These are phyloP conservation scores for Globisporangium carolinianum DNA, from an alignment of 352 stramenopile species.

Conservation along the genomic window DNA sequence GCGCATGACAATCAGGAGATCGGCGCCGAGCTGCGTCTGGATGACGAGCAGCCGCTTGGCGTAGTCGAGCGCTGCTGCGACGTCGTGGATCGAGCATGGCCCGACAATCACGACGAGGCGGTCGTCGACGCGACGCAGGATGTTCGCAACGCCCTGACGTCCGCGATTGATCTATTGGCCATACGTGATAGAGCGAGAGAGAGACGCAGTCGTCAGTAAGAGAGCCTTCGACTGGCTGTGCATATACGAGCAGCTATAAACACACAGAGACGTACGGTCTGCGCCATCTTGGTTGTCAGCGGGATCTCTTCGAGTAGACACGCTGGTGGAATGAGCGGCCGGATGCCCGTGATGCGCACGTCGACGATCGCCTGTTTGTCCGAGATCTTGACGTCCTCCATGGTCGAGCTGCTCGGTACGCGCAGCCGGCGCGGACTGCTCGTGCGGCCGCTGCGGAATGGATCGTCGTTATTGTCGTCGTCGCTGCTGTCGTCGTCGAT, in stretches of 20 bases:
- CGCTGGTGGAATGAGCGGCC: constrained; percentile 80
- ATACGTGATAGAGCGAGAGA: background rate
- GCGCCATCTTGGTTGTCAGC: constrained; percentile 64
- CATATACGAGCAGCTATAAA: background rate
- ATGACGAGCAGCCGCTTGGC: constrained; percentile 57
- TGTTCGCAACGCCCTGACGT: constrained; percentile 63
- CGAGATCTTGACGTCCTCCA: constrained; percentile 77
- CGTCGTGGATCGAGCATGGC: constrained; percentile 87
- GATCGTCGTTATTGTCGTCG: constrained; percentile 10
- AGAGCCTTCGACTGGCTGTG: no score
- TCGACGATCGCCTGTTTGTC: constrained; percentile 85
- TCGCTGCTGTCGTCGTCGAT: constrained; percentile 1
- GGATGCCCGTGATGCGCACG: constrained; percentile 82
- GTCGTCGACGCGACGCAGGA: constrained; percentile 78
- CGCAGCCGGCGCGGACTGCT: constrained; percentile 35
- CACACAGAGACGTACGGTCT: constrained; percentile 31
- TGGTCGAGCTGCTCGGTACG: constrained; percentile 55
- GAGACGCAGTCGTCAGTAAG: background rate
- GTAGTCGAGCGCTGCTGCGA: constrained; percentile 83
- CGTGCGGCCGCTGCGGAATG: constrained; percentile 8
- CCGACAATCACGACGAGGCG: constrained; percentile 80
- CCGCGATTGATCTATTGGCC: constrained; percentile 48
- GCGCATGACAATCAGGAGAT: constrained; percentile 87
- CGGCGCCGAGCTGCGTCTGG: constrained; percentile 67
- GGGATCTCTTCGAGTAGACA: constrained; percentile 83